Base-by-base conservation (phyloP, 352 stramenopile genomes). In the Thalassiosira delicatula region DNA sequence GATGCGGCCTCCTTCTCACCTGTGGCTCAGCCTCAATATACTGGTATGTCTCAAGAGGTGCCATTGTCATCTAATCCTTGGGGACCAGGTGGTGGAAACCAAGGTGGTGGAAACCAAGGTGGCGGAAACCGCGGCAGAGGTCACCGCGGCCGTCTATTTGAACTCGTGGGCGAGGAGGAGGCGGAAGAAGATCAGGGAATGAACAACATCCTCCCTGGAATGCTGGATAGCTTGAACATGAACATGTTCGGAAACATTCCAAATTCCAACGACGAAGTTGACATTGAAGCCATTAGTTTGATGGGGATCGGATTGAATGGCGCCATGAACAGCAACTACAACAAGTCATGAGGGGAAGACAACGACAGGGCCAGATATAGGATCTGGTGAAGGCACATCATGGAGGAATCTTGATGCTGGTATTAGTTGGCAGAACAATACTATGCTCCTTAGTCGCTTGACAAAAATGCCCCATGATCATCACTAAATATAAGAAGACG, bases 201-300 rank as follows among this genome's bases (percentile, higher is more conserved):
- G 33, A 84, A 85, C 14, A 85, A 88, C 62, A 77, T 94, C 11
- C 76, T 93, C 2, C 86, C 88, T 49, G 89, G 88, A 29, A 90
- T 93, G 81, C 69, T 93, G 32, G 79, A 88, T 54, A 90, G 80
- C 79, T 83, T 94, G 37, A 84, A 88, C 68, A 79, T 93, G 66
- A 85, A 88, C 71, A 81, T 94, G 49, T 94, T 94, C 70, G 78
- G 89, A 70, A 75, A 70, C n/a, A 84, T n/a, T 67, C n/a, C n/a
- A n/a, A 80, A 74, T 35, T 63, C 66, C 33, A 79, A 72, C 29
- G 71, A 86, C 62, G 87, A 94, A 66, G 76, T 94, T 56, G 87
- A 94, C 54, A 92, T 94, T 77, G 90, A 94, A 84, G 90, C 88
- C 25, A 93, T 94, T 51, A 92, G 70, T 72, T 77, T 94, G 54